Percentiles rank a stretch among this genome's conserved stretches.
These are phyloP conservation scores for Calocybe indica DNA, from an alignment of 768 basidiomycete species.

Conservation along the genomic window DNA sequence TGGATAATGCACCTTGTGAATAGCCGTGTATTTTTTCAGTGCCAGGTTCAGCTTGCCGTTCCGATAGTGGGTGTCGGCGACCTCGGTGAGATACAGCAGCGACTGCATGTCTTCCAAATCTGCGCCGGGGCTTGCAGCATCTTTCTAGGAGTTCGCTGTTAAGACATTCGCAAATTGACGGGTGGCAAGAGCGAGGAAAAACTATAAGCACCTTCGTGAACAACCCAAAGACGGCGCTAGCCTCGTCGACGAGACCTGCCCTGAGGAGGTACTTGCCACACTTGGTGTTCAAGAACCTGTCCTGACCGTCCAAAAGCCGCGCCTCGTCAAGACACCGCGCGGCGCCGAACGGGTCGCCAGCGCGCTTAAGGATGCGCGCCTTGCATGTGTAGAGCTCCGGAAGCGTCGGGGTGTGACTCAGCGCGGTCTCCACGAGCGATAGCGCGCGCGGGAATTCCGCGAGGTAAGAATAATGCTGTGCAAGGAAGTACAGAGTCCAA, in stretches of 20 bases:
- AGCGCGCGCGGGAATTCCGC: constrained; percentile 49
- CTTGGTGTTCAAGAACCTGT: constrained; percentile 93
- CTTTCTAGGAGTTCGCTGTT: constrained; percentile 57
- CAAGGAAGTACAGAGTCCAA: constrained; percentile 94
- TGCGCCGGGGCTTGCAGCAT: constrained; percentile 59
- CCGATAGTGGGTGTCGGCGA: constrained; percentile 65
- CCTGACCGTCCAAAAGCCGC: constrained; percentile 83
- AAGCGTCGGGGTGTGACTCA: constrained; percentile 86
- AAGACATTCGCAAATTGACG: not conserved
- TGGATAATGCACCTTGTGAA: constrained; percentile 54
- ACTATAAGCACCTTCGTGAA: constrained; percentile 77
- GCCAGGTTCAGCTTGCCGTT: constrained; percentile 69
- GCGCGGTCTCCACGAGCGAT: constrained; percentile 54
- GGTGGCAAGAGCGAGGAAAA: not conserved
- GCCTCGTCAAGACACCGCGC: constrained; percentile 77
- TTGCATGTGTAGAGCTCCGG: constrained; percentile 84
- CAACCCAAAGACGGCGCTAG: constrained; percentile 65
- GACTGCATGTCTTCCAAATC: constrained; percentile 98
- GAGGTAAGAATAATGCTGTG: constrained; percentile 78
- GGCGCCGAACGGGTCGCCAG: constrained; percentile 74
- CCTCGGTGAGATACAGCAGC: constrained; percentile 77
- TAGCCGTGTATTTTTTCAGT: constrained; percentile 75
- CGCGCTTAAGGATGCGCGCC: constrained; percentile 80
- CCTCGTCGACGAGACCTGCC: constrained; percentile 76
- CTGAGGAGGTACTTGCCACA: constrained; percentile 85